Evolutionary conservation across 352 stramenopile genomes (phyloP), one percentile per base, ranked within the genome.

Genomic region (Pythium utonaiense): DNA sequence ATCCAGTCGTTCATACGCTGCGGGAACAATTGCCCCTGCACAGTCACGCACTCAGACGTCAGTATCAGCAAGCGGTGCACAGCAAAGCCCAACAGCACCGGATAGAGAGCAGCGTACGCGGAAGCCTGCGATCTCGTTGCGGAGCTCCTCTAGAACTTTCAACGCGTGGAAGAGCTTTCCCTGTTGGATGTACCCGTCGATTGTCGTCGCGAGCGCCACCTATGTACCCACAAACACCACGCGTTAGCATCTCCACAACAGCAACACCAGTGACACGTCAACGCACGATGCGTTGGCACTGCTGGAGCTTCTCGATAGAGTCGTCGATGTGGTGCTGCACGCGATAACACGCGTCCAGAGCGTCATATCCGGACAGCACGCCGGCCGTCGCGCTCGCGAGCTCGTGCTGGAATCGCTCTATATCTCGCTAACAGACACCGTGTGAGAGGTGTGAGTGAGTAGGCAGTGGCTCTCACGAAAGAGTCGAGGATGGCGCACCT

Each of bases 1-100:
- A 90, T 89, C 83, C 83, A 92, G 51, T 87, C 79, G 58, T 86
- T 89, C 73, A 89, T 89, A 24, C 79, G 77, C 57, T 88, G 77
- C 8, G 79, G 80, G 60, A 92, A 90, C 33, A 88, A 53, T 66
- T 85, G 78, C n/a, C 83, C 80, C 83, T 90, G 60, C 3, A 33
- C 14, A n/a, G n/a, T n/a, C n/a, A n/a, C n/a, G n/a, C n/a, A n/a
- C n/a, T n/a, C n/a, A n/a, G n/a, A n/a, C n/a, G n/a, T n/a, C n/a
- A n/a, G n/a, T n/a, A n/a, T n/a, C n/a, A n/a, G n/a, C n/a, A n/a
- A n/a, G n/a, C n/a, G n/a, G n/a, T n/a, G n/a, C n/a, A n/a, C n/a
- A n/a, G n/a, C n/a, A n/a, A n/a, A n/a, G n/a, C n/a, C n/a, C n/a
- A n/a, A n/a, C n/a, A n/a, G n/a, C n/a, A n/a, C n/a, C n/a, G n/a